Base-by-base conservation (phyloP, 1,139 yeast species). In the Geotrichum histeridarum region DNA sequence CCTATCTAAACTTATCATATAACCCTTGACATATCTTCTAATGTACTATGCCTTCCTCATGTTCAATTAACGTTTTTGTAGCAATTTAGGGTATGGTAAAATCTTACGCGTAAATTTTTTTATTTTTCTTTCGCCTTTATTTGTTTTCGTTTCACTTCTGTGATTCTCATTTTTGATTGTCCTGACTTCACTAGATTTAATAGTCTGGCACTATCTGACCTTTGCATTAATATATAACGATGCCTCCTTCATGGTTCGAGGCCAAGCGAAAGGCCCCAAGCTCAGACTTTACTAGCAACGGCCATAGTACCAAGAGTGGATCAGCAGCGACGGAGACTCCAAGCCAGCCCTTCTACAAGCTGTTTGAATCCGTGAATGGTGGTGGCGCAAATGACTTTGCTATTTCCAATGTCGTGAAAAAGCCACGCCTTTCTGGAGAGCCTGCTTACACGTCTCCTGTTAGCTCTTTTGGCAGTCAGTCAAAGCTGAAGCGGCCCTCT, bases 191-290 rank as follows among this genome's bases (percentile, higher is more conserved):
- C 27, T 22, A 22, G 27, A 12, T 37, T 37, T 37, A n/a, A 4
- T 33, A 9, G 36, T 11, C 36, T 33, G 36, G 36, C 36, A 4
- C 2, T 9, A 2, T 11, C 11, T 11, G 36, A 11, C 8, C n/a
- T 9, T 12, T 11, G 3, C 36, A 33, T 3, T 12, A 33, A 4
- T 12, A 33, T 33, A 33, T 33, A 9, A 33, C 4, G 9, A 53
- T 53, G 55, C 50, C 55, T 15, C 51, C 52, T 17, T 45, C 53
- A 36, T 48, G 51, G 53, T 53, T 44, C 31, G 50, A 53, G 14
- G 46, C 36, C 12, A 53, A 53, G 44, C 53, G 55, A n/a, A 53
- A 53, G 48, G 48, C 45, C 2, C 14, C 48, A 12, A 42, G 42
- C 37, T 42, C 42, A 14, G 42, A 31, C 8, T 49, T 42, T 22